Evolutionary conservation across 352 stramenopile species (phyloP), one percentile per base, ranked within the genome.

Genomic region (Phytophthora pini): DNA sequence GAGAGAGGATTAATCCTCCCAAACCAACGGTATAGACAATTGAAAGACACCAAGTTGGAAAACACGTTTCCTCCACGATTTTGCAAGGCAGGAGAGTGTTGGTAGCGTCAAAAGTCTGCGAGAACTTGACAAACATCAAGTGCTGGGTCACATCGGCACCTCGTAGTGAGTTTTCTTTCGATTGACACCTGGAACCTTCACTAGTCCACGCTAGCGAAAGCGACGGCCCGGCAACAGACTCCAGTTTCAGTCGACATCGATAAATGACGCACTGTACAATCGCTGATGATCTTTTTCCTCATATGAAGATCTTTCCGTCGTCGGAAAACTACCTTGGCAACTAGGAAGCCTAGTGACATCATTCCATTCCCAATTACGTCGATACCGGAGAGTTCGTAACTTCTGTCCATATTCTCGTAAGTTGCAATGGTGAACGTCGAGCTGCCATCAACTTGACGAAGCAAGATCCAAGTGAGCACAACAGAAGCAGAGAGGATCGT

Each of bases 361-460:
- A 79, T 17, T 1, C 58, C 50, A 47, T 79, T 79, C 31, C 20
- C 66, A 9, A 77, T 68, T 2, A 75, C n/a, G 29, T 81, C 66
- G 4, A 68, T 7, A 26, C 41, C 38, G 3, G 51, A 34, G 20
- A 79, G 48, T 5, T 66, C 44, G 34, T 77, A 74, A 10, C 24
- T 22, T 15, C 38, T 26, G 7, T 53, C 32, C 1, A 40, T 40
- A 17, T 38, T 77, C 27, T 68, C 26, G 45, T 77, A 69, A 10
- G 59, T 57, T 13, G 74, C 38, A 40, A 40, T 68, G 13, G 54
- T 47, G 57, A 69, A 69, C 1, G 27, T 29, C 20, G 69, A 53
- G 1, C 29, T 50, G 8, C 39, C 52, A 40, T 75, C 67, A 3
- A 79, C 56, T 3, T 48, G 45, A 3, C 57, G 46, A 17, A 79